Percentiles rank a stretch among this genome's conserved stretches.
These are phyloP conservation scores for Penicillium psychrosexuale DNA, from an alignment of 2,329 filamentous ascomycete species.

Conservation along the genomic window DNA sequence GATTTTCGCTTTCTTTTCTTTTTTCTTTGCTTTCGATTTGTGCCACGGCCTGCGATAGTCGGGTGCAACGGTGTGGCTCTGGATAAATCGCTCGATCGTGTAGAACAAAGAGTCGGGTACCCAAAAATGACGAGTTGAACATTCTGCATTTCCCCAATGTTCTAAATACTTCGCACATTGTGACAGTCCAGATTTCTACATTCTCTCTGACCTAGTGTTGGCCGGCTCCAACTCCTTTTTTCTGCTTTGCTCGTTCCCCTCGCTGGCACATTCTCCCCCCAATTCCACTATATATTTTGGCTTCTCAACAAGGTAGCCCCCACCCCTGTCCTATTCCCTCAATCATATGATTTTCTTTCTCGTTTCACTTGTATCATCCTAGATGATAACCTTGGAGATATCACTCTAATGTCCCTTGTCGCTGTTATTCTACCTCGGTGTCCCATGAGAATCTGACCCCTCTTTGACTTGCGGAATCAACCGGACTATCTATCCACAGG, in stretches of 20 bases:
- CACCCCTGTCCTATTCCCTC: not conserved
- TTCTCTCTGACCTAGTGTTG: constrained; percentile 7
- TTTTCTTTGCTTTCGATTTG: not conserved
- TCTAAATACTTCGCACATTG: constrained; percentile 9
- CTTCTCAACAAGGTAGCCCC: constrained; percentile 3
- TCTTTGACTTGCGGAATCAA: not conserved
- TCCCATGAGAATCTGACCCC: constrained; percentile 16
- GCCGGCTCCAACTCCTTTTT: not conserved
- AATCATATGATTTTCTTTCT: constrained; percentile 1
- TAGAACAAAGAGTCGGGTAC: constrained; percentile 9
- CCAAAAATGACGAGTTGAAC: constrained; percentile 5
- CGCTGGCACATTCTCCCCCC: not conserved
- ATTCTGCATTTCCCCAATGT: not conserved
- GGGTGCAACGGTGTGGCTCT: not conserved
- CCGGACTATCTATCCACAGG: not conserved
- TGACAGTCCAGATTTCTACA: constrained; percentile 6
- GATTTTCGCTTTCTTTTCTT: not conserved
- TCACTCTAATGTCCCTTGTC: not conserved
- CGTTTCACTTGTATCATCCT: not conserved
- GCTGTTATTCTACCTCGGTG: constrained; percentile 1
- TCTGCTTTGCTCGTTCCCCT: not conserved
- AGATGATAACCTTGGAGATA: not conserved
- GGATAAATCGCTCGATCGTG: not conserved
- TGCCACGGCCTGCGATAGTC: not conserved
- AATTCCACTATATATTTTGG: not conserved